Evolutionary conservation across 257 asterid species (phyloP).

Genomic region (Solanum dulcamara): DNA sequence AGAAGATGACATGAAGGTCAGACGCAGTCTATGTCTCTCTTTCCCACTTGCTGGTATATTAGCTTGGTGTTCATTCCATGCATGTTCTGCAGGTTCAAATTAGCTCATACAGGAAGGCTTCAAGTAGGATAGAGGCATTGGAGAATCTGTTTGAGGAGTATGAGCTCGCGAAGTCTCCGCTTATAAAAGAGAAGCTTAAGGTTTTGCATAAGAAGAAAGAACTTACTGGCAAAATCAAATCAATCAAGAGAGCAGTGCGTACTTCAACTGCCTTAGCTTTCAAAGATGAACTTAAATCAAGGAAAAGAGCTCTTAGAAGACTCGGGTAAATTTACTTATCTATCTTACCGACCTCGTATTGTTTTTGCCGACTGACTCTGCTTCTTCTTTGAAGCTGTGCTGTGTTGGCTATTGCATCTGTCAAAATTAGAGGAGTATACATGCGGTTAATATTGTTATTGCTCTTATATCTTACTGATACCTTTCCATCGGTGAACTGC

Average conservation of each 20-base stretch:
- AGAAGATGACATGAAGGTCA: constrained; percentile 94
- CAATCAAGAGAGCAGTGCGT: constrained; percentile 67
- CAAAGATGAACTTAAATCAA: constrained; percentile 93
- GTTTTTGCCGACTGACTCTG: background rate
- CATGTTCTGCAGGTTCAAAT: constrained; percentile 61
- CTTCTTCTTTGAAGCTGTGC: background rate
- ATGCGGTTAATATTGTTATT: background rate
- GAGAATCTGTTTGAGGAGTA: constrained; percentile 86
- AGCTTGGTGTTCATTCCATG: background rate
- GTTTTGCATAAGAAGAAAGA: constrained; percentile 79
- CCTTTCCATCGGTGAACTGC: background rate
- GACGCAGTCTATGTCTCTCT: background rate
- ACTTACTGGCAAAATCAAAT: constrained; percentile 62
- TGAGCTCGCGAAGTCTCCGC: constrained; percentile 73
- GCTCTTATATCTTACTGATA: background rate
- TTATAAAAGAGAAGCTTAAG: constrained; percentile 79
- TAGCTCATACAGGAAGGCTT: constrained; percentile 68
- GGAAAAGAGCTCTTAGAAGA: constrained; percentile 89
- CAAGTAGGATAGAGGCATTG: constrained; percentile 79
- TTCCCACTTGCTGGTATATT: background rate
- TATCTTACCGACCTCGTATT: background rate
- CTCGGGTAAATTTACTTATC: constrained; percentile 41
- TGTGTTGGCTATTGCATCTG: background rate
- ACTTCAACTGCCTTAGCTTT: constrained; percentile 81
- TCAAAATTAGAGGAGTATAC: background rate